phyloP scores from a whole-genome alignment of 192 early-diverging fungal species.

The Bifiguratus adelaidae region DNA sequence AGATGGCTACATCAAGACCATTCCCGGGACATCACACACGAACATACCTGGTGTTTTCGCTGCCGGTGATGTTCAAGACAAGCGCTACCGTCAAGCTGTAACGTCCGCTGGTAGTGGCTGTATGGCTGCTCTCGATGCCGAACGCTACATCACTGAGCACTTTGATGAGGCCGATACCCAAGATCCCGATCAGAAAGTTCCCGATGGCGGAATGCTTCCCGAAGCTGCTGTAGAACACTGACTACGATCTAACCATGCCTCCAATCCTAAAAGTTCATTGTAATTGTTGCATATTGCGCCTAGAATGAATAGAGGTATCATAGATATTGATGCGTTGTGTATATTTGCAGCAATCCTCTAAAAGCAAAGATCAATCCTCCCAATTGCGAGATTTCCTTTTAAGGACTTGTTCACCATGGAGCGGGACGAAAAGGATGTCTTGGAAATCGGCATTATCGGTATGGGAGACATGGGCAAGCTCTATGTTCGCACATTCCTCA shows the following conservation, averaged over 20 bases:
- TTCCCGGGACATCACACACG: conserved; percentile 72
- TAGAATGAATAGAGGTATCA: too few species aligned
- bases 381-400: too few species aligned
- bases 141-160: conserved; percentile 85
- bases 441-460: conserved; percentile 88
- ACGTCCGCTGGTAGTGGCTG: conserved; percentile 96
- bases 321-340: too few species aligned
- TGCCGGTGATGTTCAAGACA: conserved; percentile 96
- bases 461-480: conserved; percentile 93
- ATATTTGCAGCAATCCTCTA: too few species aligned
- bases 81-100: conserved; percentile 92
- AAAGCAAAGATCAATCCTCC: too few species aligned
- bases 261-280: too few species aligned
- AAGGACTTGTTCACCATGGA: too few species aligned
- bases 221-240: too few species aligned
- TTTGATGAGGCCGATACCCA: conserved; percentile 7
- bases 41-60: conserved; percentile 92
- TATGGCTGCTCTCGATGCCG: conserved; percentile 95
- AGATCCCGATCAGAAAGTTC: too few species aligned
- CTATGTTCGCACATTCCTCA: conserved; percentile 63
- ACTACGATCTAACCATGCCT: too few species aligned
- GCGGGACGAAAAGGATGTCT: conserved; percentile 45
- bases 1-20: conserved; percentile 80
- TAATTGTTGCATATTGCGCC: too few species aligned
- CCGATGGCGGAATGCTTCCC: too few species aligned